Evolutionary conservation across 805 yeast species (phyloP).

Genomic region (Candida xiaguanensis): DNA sequence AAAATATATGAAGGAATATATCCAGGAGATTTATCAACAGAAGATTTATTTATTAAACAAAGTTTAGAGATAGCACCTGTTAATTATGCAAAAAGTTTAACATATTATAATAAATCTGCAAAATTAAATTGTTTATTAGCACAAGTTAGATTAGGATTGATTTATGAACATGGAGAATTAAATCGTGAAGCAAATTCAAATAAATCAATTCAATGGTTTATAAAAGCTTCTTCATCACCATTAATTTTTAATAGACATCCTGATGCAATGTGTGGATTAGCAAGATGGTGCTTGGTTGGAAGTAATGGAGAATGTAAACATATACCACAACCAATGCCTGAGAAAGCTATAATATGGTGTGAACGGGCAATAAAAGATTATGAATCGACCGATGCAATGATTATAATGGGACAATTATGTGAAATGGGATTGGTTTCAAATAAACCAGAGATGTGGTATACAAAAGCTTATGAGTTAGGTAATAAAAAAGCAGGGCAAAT

Average conservation of each 20-base stretch:
- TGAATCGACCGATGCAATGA: slow-evolving; percentile 35
- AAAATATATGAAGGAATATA: slow-evolving; percentile 42
- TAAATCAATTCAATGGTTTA: slow-evolving; percentile 44
- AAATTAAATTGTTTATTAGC: slow-evolving; percentile 37
- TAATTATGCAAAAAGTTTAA: slow-evolving; percentile 38
- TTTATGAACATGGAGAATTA: slow-evolving; percentile 42
- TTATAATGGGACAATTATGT: slow-evolving; percentile 36
- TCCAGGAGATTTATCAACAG: slow-evolving; percentile 38
- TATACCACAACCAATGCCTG: slow-evolving; percentile 34
- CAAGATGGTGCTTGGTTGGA: slow-evolving; percentile 39
- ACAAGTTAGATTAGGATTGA: slow-evolving; percentile 38
- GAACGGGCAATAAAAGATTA: slow-evolving; percentile 40
- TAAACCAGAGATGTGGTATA: slow-evolving; percentile 28
- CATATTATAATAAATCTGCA: slow-evolving; percentile 41
- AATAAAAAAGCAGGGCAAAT: slow-evolving; percentile 25
- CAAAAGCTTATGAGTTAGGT: slow-evolving; percentile 33
- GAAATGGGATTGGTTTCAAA: slow-evolving; percentile 30
- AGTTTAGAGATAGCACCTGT: slow-evolving; percentile 38
- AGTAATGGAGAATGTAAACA: slow-evolving; percentile 30
- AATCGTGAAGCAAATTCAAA: slow-evolving; percentile 34
- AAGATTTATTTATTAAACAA: slow-evolving; percentile 32
- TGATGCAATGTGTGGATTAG: slow-evolving; percentile 43
- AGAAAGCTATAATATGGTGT: slow-evolving; percentile 40
- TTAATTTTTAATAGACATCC: slow-evolving; percentile 38
- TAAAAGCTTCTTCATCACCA: slow-evolving; percentile 39